Base-by-base conservation (phyloP, 805 yeast species). In the Candida loeiensis region DNA sequence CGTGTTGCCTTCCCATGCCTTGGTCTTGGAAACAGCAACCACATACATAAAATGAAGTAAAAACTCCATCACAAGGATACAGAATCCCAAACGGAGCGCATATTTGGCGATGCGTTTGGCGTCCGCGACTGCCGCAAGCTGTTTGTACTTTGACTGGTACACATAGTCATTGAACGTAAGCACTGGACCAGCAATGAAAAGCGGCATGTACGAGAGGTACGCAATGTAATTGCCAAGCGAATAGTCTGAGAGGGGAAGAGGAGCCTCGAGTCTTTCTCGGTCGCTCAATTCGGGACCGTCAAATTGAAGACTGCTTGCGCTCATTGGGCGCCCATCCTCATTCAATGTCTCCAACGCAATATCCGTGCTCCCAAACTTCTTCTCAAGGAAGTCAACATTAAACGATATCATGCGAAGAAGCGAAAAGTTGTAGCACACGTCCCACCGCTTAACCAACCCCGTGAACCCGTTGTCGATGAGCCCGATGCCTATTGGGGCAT, bases 101-200 rank as follows among this genome's bases (percentile, higher is more conserved):
- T 90, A 93, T 0, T 74, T 61, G 1, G 71, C 37, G 0, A 76
- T 79, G 32, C 85, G 66, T 36, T 69, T 73, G 39, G 55, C 45
- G 38, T 75, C 72, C 35, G 55, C 51, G 25, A 85, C 81, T 0
- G 95, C 76, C 1, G 83, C 72, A 13, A 83, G 63, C 34, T 51
- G 61, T 13, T 78, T 71, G 46, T 74, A 69, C 26, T 66, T 63
- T 3, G 82, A 69, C 64, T 93, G 99, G 50, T 82, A 81, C 30
- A 85, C 60, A 59, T 80, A 93, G 60, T 93, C 99, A 63, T 93
- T 93, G 69, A 85, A 93, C 0, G 98, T 85, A 30, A 93, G 56
- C 13, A 93, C 80, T 17, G 99, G 99, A 1, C 99, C 99, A 2
- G 96, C 97, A 50, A 93, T 81, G 61, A 85, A 86, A 35, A 93